Base-by-base conservation (phyloP, 106 monocot genomes). In the Dendrobium officinale region DNA sequence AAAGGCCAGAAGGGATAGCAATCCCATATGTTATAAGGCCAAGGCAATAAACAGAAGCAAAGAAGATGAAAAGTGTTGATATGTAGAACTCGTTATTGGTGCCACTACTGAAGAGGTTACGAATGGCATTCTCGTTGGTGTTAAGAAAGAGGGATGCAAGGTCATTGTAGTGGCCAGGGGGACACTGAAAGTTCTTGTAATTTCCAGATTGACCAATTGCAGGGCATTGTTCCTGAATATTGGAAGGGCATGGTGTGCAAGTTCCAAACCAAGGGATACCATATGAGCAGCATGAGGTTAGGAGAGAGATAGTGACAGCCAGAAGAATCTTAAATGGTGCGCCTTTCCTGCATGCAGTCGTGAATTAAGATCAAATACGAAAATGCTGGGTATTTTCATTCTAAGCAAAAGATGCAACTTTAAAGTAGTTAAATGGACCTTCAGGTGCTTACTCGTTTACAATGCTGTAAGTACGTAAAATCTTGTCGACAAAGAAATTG, bases 1-100 rank as follows among this genome's bases (percentile, higher is more conserved):
- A 99, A 22, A 99, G 98, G 75, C 98, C 98, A 43, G 98, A 93
- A 44, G 98, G 98, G 15, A 95, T 86, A 16, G 98, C 98, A 49
- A 95, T 79, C 2, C 98, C 98, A 33, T 93, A 99, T 3, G 95
- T 99, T 6, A 99, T 18, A 11, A 99, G 86, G 49, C 95, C 98
- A 44, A 99, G 95, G 67, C 47, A 86, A 64, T 87, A 99, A 22
- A 89, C 75, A 45, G 87, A 83, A 41, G 79, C 76, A 48, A 95
- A 99, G 75, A 92, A 90, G 72, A 91, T 56, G 40, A 93, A 78
- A 1, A 99, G 89, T 20, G 98, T 81, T 24, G 87, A 85, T 3
- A 87, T 42, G 55, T 61, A 80, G 77, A 89, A 99, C 79, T 99
- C 92, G 8, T 80, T 82, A 11, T 84, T 49, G 20, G 95, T 91